Percentiles rank a stretch among this genome's conserved stretches.
phyloP scores from a whole-genome alignment of 2,329 filamentous ascomycete species.

The Lachnellula subtilissima region DNA sequence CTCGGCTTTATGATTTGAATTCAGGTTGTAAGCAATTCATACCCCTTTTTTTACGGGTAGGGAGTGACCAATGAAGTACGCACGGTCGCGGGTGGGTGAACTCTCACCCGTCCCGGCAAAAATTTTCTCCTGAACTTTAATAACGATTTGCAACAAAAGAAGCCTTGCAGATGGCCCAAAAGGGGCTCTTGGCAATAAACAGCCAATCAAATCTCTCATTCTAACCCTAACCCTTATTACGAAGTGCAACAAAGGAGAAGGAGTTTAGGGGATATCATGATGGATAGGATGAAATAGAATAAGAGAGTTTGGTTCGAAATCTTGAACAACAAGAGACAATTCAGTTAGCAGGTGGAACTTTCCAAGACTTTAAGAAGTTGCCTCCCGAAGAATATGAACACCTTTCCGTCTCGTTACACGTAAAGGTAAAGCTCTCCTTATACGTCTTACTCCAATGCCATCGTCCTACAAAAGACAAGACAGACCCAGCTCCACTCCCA shows the following conservation, averaged over 20 bases:
- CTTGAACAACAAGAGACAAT: not conserved
- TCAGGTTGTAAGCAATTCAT: too few relatives aligned
- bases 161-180: too few relatives aligned
- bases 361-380: not conserved
- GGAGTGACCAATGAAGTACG: too few relatives aligned
- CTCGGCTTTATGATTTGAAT: too few relatives aligned
- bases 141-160: too few relatives aligned
- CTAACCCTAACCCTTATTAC: not conserved
- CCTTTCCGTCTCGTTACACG: not conserved
- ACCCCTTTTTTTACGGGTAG: too few relatives aligned
- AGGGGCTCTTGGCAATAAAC: too few relatives aligned
- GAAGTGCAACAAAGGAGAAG: not conserved
- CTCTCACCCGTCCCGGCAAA: too few relatives aligned
- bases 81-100: too few relatives aligned
- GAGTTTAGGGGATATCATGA: not conserved
- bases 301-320: not conserved
- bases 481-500: not conserved
- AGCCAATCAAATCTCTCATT: too few relatives aligned
- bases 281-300: not conserved
- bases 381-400: not conserved
- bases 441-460: not conserved
- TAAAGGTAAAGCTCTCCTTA: not conserved
- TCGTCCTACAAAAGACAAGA: not conserved
- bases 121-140: too few relatives aligned
- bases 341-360: not conserved